Evolutionary conservation across 257 asterid genomes (phyloP).

Genomic region (Apocynum venetum): DNA sequence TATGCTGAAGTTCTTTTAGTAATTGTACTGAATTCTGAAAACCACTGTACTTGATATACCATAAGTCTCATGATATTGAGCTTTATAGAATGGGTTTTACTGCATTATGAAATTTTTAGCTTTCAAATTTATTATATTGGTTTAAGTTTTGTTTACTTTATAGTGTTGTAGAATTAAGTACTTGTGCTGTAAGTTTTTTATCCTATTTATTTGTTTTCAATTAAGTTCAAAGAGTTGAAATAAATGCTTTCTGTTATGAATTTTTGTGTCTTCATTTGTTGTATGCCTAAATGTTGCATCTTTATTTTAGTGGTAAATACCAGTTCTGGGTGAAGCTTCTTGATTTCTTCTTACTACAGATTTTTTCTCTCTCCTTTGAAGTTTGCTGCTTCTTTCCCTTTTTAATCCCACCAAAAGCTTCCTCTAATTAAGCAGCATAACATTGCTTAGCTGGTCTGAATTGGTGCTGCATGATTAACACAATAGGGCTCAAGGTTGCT

Average conservation of each 20-base stretch:
- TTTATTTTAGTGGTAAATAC: not conserved
- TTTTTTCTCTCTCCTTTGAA: not conserved
- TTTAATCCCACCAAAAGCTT: not conserved
- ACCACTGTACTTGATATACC: not conserved
- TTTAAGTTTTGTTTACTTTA: not conserved
- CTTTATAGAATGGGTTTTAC: not conserved
- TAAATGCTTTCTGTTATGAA: not conserved
- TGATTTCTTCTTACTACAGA: not conserved
- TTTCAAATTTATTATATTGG: not conserved
- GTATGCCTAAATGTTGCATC: not conserved
- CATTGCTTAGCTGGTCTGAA: not conserved
- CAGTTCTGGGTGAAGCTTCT: not conserved
- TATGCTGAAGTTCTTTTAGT: not conserved
- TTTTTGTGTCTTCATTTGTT: not conserved
- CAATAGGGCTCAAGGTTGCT: not conserved
- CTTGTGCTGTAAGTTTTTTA: not conserved
- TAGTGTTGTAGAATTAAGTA: not conserved
- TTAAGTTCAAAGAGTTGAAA: not conserved
- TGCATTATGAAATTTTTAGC: not conserved
- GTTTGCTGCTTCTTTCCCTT: not conserved
- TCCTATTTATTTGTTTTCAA: not conserved
- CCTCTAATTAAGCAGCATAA: slow-evolving; percentile 1
- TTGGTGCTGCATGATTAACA: not conserved
- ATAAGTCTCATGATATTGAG: not conserved
- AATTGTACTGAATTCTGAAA: not conserved